Conservation (phyloP, 352 stramenopile species). For the Phytophthora cactorum region DNA sequence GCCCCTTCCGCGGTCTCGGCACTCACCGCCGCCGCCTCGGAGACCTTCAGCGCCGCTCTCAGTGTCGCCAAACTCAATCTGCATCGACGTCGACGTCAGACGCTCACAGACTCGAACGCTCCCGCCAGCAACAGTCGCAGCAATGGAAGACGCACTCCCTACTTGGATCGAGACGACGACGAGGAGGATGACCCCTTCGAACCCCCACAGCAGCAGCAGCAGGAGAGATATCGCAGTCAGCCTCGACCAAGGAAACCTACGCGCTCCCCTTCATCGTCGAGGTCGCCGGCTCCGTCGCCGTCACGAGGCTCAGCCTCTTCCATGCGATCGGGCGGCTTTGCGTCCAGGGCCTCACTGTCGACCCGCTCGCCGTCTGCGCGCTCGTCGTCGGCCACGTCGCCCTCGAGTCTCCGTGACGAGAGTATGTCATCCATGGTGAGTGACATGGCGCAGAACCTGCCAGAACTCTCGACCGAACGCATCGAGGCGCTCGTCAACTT, state of each 20-base stretch:
- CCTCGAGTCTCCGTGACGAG: slow-evolving; percentile 38
- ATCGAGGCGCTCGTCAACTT: slow-evolving; percentile 67
- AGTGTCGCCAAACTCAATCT: slow-evolving; percentile 44
- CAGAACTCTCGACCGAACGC: slow-evolving; percentile 46
- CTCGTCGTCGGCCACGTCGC: slow-evolving; percentile 33
- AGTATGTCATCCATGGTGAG: slow-evolving; percentile 36
- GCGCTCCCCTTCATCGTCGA: slow-evolving; percentile 19
- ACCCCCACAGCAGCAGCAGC: slow-evolving; percentile 27
- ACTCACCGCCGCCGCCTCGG: slow-evolving; percentile 31
- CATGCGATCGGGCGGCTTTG: slow-evolving; percentile 14
- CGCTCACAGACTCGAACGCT: slow-evolving; percentile 17
- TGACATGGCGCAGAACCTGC: slow-evolving; percentile 30
- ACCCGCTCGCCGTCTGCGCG: slow-evolving; percentile 22
- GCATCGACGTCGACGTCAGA: slow-evolving; percentile 36
- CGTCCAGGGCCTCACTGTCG: slow-evolving; percentile 18
- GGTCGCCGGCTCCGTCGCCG: slow-evolving; percentile 21
- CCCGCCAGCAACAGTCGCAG: slow-evolving; percentile 5
- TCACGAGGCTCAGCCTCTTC: slow-evolving; percentile 4
- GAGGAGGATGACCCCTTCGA: slow-evolving; percentile 36
- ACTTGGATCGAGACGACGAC: slow-evolving; percentile 34
- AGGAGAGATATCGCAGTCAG: slow-evolving; percentile 9
- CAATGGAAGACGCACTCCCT: slow-evolving; percentile 20
- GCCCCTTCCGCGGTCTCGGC: slow-evolving; percentile 39
- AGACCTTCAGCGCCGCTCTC: slow-evolving; percentile 38
- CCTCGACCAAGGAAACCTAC: slow-evolving; percentile 15